Percentiles rank a stretch among this genome's conserved stretches.
These are phyloP conservation scores for Aquanectria penicillioides DNA, from an alignment of 2,329 filamentous ascomycete genomes.

Conservation along the genomic window DNA sequence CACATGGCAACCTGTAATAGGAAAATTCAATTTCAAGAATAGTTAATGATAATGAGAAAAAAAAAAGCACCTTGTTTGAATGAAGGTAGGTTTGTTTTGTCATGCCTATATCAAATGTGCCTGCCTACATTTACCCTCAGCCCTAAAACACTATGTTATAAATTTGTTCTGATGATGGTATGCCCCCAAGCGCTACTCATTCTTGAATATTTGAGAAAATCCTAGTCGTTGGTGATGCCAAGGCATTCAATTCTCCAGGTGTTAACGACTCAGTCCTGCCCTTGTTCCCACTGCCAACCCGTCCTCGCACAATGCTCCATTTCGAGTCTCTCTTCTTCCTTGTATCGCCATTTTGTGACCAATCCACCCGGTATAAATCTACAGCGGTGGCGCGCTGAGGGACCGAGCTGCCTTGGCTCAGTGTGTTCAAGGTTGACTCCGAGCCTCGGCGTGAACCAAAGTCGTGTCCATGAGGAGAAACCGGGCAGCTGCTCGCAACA, in stretches of 20 bases:
- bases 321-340: constrained; percentile 56
- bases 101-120: not conserved
- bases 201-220: too few species aligned
- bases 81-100: constrained; percentile 29
- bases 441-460: constrained; percentile 33
- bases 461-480: constrained; percentile 31
- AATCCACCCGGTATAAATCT: constrained; percentile 60
- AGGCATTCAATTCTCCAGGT: too few species aligned
- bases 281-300: constrained; percentile 50
- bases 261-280: too few species aligned
- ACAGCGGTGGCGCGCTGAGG: constrained; percentile 28
- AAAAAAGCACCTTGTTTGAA: constrained; percentile 17
- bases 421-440: constrained; percentile 25
- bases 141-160: too few species aligned
- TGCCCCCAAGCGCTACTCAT: too few species aligned
- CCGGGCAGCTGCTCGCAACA: constrained; percentile 13
- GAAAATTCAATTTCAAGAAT: constrained; percentile 7
- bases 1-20: not conserved
- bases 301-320: constrained; percentile 56
- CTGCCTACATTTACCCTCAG: not conserved
- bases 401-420: constrained; percentile 33
- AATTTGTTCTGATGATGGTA: constrained; percentile 42
- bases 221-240: too few species aligned
- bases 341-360: constrained; percentile 66
- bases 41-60: constrained; percentile 30